A percentile compares a stretch with the other conserved stretches of the same genome.
phyloP scores from a whole-genome alignment of 2,329 filamentous ascomycete genomes.

The Lasiodiplodia theobromae region DNA sequence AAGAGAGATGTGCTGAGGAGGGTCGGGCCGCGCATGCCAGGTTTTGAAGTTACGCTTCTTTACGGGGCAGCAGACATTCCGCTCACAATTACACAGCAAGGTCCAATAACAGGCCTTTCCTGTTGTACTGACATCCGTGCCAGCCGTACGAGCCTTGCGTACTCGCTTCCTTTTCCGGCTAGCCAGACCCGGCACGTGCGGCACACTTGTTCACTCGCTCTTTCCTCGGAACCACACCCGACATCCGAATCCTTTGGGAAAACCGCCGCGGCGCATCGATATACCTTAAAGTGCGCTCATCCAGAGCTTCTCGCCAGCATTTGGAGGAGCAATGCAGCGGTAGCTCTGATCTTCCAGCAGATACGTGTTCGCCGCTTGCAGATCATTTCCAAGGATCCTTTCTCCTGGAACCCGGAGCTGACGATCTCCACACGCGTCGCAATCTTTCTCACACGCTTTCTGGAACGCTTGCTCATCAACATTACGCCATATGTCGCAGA shows the following conservation, averaged over 20 bases:
- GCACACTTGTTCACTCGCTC: background rate
- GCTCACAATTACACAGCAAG: conserved; percentile 1
- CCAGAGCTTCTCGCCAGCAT: background rate
- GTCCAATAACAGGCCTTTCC: conserved; percentile 8
- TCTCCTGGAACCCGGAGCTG: background rate
- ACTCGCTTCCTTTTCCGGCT: background rate
- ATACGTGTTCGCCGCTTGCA: conserved; percentile 5
- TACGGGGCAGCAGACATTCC: background rate
- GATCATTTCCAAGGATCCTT: background rate
- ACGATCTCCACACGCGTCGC: conserved; percentile 8
- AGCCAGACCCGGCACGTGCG: conserved; percentile 5
- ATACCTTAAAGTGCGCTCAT: background rate
- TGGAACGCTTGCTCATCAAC: background rate
- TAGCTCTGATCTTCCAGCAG: background rate
- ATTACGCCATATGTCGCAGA: background rate
- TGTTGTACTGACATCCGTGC: conserved; percentile 2
- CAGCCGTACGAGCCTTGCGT: conserved; percentile 12
- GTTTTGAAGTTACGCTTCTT: conserved; percentile 6
- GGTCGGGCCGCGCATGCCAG: background rate
- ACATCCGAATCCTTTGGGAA: background rate
- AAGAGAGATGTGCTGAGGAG: conserved; percentile 3
- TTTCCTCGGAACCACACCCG: background rate
- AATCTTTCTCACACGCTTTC: conserved; percentile 6
- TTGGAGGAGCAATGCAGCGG: background rate
- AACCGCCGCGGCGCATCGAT: background rate